These are phyloP conservation scores for Blastobotrys capitulatus DNA, from an alignment of 1,139 yeast genomes.

Conservation along the genomic window DNA sequence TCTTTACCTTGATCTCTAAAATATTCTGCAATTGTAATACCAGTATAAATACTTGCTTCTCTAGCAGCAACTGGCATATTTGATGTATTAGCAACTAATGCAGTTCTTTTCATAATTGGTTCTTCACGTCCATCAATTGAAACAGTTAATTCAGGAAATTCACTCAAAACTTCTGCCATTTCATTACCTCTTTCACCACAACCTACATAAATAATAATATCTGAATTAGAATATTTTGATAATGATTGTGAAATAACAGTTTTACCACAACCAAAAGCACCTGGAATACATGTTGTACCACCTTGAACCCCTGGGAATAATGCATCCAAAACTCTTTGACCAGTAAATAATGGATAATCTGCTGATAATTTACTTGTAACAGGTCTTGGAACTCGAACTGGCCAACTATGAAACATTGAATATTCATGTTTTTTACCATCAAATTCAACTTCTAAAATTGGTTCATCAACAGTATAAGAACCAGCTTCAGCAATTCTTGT, in stretches of 20 bases:
- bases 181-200: constrained; percentile 93
- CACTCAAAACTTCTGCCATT: constrained; percentile 99
- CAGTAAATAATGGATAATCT: constrained; percentile 90
- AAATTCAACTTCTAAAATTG: constrained; percentile 87
- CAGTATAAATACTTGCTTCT: constrained; percentile 98
- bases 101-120: constrained; percentile 99
- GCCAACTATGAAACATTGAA: constrained; percentile 99
- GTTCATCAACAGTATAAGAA: constrained; percentile 83
- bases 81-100: constrained; percentile 96
- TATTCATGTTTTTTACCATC: constrained; percentile 77
- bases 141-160: constrained; percentile 94
- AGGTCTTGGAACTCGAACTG: constrained; percentile 99
- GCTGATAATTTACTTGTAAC: constrained; percentile 91
- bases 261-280: constrained; percentile 99
- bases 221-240: constrained; percentile 86
- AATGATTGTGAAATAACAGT: constrained; percentile 97
- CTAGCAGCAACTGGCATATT: constrained; percentile 99
- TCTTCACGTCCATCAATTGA: constrained; percentile 91
- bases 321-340: constrained; percentile 97
- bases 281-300: constrained; percentile 99
- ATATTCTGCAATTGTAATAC: constrained; percentile 97
- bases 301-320: constrained; percentile 99
- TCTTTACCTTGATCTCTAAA: constrained; percentile 99
- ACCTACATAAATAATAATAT: constrained; percentile 12
- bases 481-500: constrained; percentile 87